Evolutionary conservation across 768 basidiomycete genomes (phyloP), one percentile per base, ranked within the genome.

Genomic region (Auriculariales sp.): DNA sequence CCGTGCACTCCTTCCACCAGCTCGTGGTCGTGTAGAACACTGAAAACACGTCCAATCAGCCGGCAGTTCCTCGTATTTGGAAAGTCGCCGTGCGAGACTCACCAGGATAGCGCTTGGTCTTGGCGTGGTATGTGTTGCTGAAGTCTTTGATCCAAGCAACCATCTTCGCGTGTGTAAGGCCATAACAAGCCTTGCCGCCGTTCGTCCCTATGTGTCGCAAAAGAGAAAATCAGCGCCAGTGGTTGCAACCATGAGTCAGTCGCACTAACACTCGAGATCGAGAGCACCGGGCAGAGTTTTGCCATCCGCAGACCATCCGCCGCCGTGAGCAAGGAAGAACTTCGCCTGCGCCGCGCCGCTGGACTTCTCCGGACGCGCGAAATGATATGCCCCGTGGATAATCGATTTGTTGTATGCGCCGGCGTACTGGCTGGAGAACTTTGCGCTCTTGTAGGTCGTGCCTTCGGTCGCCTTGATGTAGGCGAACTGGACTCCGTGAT

Each of bases 381-480:
- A 80, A 58, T 79, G 78, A 58, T 79, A 80, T 15, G 61, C 61
- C 2, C 81, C 81, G 17, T 78, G 73, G 44, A 79, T 79, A 47
- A 81, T 61, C 12, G 71, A 71, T 3, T 68, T 71, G 30, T 71
- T 66, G 1, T 76, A 77, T 3, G 79, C 77, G 5, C 78, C 76
- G 2, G 50, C 69, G 55, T 78, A 81, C 55, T 81, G 70, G 49
- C 57, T 57, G 42, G 64, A 66, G 62, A 79, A 79, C 11, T 61
- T 39, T 0, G 72, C 68, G 30, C 32, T 54, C 17, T n/a, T 51
- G 46, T 55, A 57, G 6, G 33, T 57, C n/a, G 68, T 77, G 7
- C 73, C 73, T 58, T 82, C 79, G 2, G 79, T 82, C 7, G 79
- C 80, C 58, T 81, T 82, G 70, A 82, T 80, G 57, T 70, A 81